phyloP scores from a whole-genome alignment of 257 asterid genomes.

The Jacaranda copaia region DNA sequence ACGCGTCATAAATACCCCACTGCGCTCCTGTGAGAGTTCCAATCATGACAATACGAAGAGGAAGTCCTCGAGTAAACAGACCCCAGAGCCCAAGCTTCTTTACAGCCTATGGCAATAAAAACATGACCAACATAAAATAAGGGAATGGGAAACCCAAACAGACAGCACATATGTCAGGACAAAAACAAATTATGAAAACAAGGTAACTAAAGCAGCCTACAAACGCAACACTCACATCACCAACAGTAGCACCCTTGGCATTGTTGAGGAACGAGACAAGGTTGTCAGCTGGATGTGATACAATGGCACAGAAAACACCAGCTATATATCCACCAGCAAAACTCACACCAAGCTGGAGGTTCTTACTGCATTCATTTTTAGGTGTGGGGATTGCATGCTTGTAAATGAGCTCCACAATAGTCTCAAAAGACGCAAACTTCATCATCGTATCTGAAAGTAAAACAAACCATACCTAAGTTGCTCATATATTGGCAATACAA shows the following conservation, averaged over 20 bases:
- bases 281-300: conserved; percentile 93
- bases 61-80: conserved; percentile 87
- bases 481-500: background rate
- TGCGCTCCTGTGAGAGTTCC: conserved; percentile 96
- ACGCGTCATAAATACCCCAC: conserved; percentile 94
- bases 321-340: conserved; percentile 91
- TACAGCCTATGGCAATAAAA: conserved; percentile 58
- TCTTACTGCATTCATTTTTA: conserved; percentile 77
- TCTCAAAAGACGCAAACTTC: conserved; percentile 92
- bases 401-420: conserved; percentile 74
- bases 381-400: conserved; percentile 81
- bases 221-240: conserved; percentile 65
- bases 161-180: background rate
- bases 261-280: conserved; percentile 93
- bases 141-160: background rate
- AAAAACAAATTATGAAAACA: background rate
- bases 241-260: conserved; percentile 91
- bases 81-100: conserved; percentile 77
- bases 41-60: conserved; percentile 90
- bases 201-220: background rate
- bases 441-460: conserved; percentile 81
- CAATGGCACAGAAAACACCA: conserved; percentile 85
- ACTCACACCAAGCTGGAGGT: conserved; percentile 86
- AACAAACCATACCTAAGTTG: conserved; percentile 12
- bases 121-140: background rate